These are phyloP conservation scores for Leishmania amazonensis DNA, from an alignment of 208 protist genomes.

Conservation along the genomic window DNA sequence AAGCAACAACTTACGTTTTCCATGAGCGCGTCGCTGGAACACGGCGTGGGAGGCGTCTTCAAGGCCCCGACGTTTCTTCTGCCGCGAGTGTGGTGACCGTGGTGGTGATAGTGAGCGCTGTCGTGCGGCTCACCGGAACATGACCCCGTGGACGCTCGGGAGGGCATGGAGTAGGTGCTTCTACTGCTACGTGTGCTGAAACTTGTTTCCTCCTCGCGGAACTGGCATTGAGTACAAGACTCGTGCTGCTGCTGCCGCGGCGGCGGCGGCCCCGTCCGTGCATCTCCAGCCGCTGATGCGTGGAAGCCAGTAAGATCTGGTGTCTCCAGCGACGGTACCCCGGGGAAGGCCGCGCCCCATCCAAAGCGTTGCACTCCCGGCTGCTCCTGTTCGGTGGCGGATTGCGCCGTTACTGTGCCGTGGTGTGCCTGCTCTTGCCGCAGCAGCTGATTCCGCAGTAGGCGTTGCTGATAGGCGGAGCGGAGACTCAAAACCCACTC, in stretches of 20 bases:
- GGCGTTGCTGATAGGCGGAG: constrained; percentile 21
- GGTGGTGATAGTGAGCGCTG: background rate
- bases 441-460: constrained; percentile 18
- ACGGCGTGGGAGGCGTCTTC: background rate
- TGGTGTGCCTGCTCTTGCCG: constrained; percentile 23
- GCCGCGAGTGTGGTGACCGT: background rate
- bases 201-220: background rate
- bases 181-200: background rate
- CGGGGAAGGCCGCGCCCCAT: background rate
- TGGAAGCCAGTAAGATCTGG: background rate
- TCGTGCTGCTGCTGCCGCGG: background rate
- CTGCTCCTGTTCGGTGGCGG: constrained; percentile 10
- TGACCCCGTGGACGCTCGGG: background rate
- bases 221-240: background rate
- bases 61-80: background rate
- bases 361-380: background rate
- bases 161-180: background rate
- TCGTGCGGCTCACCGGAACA: constrained; percentile 10
- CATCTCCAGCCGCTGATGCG: background rate
- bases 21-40: background rate
- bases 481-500: constrained; percentile 16
- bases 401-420: background rate
- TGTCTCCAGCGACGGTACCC: background rate
- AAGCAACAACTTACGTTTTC: background rate
- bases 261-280: background rate